phyloP scores from a whole-genome alignment of 352 stramenopile genomes.

The Globisporangium cylindrosporum region DNA sequence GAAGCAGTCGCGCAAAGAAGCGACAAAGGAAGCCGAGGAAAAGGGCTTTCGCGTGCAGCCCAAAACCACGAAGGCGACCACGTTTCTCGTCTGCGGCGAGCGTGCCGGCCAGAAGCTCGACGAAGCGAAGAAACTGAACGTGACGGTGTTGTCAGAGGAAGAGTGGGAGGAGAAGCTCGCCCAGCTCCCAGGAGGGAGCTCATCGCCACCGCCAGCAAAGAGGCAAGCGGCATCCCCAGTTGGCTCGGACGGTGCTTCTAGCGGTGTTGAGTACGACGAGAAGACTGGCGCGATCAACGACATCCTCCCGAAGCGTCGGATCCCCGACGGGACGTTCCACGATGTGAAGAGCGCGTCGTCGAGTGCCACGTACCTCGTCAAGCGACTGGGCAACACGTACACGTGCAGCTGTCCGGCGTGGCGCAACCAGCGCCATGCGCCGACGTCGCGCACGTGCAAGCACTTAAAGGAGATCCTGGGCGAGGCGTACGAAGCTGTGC shows the following conservation, averaged over 20 bases:
- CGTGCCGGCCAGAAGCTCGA: constrained; percentile 29
- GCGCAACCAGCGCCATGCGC: constrained; percentile 51
- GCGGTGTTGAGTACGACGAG: constrained; percentile 35
- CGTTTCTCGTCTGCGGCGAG: constrained; percentile 31
- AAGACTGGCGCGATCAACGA: constrained; percentile 43
- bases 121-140: constrained; percentile 27
- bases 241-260: neutral
- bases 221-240: constrained; percentile 8
- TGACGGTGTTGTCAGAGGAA: constrained; percentile 28
- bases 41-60: constrained; percentile 28
- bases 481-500: constrained; percentile 41
- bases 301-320: constrained; percentile 30
- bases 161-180: constrained; percentile 31
- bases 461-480: constrained; percentile 56
- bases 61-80: constrained; percentile 30
- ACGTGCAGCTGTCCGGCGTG: constrained; percentile 67
- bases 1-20: constrained; percentile 29
- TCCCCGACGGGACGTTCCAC: constrained; percentile 38
- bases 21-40: constrained; percentile 20
- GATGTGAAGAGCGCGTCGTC: constrained; percentile 50
- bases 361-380: constrained; percentile 55
- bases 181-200: neutral
- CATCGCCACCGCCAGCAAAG: constrained; percentile 10
- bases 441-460: constrained; percentile 55
- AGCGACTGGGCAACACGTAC: constrained; percentile 47